Evolutionary conservation across 352 stramenopile genomes (phyloP), one percentile per base, ranked within the genome.

Genomic region (Halophytophthora polymorphica): DNA sequence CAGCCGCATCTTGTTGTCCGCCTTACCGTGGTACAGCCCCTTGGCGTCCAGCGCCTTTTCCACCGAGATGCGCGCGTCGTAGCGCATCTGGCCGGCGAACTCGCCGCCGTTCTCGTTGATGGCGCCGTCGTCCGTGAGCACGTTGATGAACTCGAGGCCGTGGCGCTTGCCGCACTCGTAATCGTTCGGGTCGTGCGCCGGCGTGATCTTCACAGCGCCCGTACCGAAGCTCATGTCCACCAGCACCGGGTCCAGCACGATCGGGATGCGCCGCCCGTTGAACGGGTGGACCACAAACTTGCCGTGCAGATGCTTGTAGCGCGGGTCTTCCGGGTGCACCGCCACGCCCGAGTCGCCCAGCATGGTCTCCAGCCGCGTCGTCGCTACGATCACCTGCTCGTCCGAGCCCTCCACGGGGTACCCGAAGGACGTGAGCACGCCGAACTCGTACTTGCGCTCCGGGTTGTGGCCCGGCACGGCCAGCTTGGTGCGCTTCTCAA

Each of bases 311-410:
- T 99, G 96, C 60, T 73, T 98, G 85, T 99, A 99, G 17, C 98
- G 86, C 31, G 86, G 69, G 77, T 99, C 98, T 25, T 99, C 90
- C 0, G 98, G 97, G 83, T 99, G 98, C 19, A 99, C 90, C 1
- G 98, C 98, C 18, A 99, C 95, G 34, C 93, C 96, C 6, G 88
- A 93, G 81, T 99, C 98, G 31, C 98, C 98, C 22, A 99, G 76
- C 96, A 99, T 99, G 6, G 98, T 99, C 82, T 99, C 98, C 5
- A 99, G 77, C 89, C 98, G 97, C 33, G 98, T 99, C 1, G 98
- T 93, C 4, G 77, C 80, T 23, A 93, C 80, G 42, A 91, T 86
- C 17, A 93, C 58, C 58, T 90, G 66, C 54, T 95, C 86, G 44
- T 82, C 68, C 5, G 74, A 83, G 34, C 70, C 91, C 68, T 99